Percentiles rank a stretch among this genome's conserved stretches.
Conservation (phyloP, 139 green algal species). For the Mesostigma viride region DNA sequence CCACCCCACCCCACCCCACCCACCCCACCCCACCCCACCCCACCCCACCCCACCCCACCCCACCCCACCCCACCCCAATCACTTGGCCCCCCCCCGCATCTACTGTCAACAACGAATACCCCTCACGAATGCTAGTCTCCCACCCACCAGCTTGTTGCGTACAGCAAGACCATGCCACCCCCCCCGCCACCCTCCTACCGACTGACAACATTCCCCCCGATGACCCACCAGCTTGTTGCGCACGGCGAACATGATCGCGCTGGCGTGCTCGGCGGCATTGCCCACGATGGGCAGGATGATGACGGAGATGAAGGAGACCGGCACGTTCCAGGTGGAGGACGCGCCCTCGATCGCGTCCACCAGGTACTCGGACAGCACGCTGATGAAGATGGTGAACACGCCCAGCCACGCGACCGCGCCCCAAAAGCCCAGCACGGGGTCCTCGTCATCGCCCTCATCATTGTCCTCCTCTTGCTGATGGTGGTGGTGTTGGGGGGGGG, state of each 20-base stretch:
- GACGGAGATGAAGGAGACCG: conserved; percentile 36
- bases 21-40: no score
- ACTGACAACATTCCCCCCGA: no score
- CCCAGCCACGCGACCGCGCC: conserved; percentile 53
- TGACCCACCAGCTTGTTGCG: conserved; percentile 34
- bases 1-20: no score
- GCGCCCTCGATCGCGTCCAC: conserved; percentile 50
- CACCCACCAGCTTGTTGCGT: no score
- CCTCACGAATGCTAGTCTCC: no score
- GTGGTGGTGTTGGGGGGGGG: no score
- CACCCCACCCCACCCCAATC: no score
- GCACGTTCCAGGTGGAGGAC: conserved; percentile 30
- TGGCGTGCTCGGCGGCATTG: conserved; percentile 35
- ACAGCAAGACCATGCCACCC: no score
- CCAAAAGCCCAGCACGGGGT: conserved; percentile 23
- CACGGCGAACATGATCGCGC: conserved; percentile 38
- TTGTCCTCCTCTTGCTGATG: background rate
- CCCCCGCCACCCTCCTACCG: no score
- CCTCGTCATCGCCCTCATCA: background rate
- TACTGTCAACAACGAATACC: no score
- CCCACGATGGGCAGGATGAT: conserved; percentile 43
- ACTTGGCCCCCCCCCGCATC: no score
- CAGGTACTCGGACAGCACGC: conserved; percentile 56
- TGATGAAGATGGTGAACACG: conserved; percentile 55
- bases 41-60: no score